A percentile compares a stretch with the other conserved stretches of the same genome.
Evolutionary conservation across 1,284 basidiomycete genomes (phyloP).

Genomic region (Sutorius eximius): DNA sequence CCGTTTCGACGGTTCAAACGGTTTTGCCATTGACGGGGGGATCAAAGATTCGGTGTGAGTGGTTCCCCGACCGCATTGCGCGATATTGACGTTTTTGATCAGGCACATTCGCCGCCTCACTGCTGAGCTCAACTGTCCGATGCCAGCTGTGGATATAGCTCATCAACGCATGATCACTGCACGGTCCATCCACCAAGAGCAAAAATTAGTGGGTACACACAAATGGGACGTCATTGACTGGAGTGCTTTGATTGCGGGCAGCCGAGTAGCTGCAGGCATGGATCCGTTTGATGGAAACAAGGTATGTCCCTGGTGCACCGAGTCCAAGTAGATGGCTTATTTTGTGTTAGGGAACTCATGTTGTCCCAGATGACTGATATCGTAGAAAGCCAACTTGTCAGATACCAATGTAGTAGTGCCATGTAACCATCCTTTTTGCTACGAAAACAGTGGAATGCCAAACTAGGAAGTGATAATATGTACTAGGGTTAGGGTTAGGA

Average conservation of each 20-base stretch:
- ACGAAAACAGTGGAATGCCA: background rate
- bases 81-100: constrained; percentile 10
- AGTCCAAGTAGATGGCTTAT: background rate
- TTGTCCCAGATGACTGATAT: constrained; percentile 25
- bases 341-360: constrained; percentile 14
- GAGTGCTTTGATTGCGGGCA: constrained; percentile 69
- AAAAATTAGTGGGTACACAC: constrained; percentile 46
- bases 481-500: constrained; percentile 33
- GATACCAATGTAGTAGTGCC: background rate
- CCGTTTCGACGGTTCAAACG: constrained; percentile 73
- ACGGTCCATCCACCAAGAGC: constrained; percentile 59
- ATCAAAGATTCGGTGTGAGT: constrained; percentile 70
- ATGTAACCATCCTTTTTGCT: no score
- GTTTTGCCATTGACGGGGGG: constrained; percentile 89
- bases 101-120: constrained; percentile 66
- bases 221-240: constrained; percentile 64
- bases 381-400: background rate
- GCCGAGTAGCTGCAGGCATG: constrained; percentile 67
- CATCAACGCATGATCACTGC: constrained; percentile 80
- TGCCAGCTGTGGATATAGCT: constrained; percentile 78
- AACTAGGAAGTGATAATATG: no score
- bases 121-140: constrained; percentile 68
- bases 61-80: background rate
- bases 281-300: constrained; percentile 55
- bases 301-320: constrained; percentile 14